phyloP scores from a whole-genome alignment of 2,329 filamentous ascomycete species.

The Aspergillus sp. region DNA sequence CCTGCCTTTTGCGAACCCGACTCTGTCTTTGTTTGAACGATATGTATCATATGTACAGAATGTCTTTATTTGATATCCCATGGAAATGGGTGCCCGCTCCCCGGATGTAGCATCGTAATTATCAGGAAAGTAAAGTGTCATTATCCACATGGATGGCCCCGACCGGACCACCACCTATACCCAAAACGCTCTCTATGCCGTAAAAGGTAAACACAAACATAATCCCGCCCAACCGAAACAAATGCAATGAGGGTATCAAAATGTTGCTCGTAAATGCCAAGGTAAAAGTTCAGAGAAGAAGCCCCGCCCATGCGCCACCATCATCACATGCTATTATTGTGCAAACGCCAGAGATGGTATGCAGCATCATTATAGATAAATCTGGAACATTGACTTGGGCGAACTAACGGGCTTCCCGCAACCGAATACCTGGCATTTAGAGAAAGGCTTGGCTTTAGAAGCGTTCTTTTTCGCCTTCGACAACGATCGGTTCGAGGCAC shows the following conservation, averaged over 20 bases:
- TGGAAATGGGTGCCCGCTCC: background rate
- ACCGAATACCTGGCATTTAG: constrained; percentile 46
- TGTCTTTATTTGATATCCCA: constrained; percentile 6
- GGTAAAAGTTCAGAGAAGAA: constrained; percentile 13
- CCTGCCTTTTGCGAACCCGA: constrained; percentile 12
- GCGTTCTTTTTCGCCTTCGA: constrained; percentile 37
- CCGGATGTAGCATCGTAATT: background rate
- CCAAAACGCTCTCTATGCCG: constrained; percentile 3
- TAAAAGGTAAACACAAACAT: background rate
- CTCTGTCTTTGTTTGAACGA: constrained; percentile 16
- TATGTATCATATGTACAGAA: constrained; percentile 32
- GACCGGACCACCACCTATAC: constrained; percentile 5
- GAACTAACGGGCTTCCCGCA: constrained; percentile 45
- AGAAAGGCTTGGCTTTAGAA: constrained; percentile 42
- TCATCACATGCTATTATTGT: constrained; percentile 21
- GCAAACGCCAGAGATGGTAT: background rate
- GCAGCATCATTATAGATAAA: constrained; percentile 45
- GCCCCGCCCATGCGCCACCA: constrained; percentile 19
- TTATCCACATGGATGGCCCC: background rate
- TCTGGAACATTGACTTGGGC: constrained; percentile 48
- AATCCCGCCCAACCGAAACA: constrained; percentile 3
- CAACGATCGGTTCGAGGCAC: constrained; percentile 43
- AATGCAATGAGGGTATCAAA: constrained; percentile 25
- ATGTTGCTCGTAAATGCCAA: constrained; percentile 3
- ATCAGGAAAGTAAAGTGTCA: background rate